These are phyloP conservation scores for Linanthus parryae DNA, from an alignment of 148 eudicot genomes.

Conservation along the genomic window DNA sequence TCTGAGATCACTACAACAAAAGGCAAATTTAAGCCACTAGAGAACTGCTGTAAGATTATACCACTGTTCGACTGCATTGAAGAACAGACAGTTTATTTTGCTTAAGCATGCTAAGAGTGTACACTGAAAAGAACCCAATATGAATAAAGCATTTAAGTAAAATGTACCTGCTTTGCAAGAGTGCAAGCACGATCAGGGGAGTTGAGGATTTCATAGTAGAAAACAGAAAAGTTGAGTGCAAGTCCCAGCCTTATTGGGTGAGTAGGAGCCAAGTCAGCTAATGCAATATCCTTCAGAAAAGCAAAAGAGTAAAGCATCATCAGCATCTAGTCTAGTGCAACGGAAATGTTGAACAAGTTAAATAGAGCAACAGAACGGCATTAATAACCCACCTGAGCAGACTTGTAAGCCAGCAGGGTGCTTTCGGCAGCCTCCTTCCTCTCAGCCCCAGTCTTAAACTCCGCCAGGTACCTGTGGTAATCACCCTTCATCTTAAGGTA, in stretches of 20 bases:
- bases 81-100: no score
- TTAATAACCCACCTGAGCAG: slow-evolving; percentile 60
- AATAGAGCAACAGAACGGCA: background rate
- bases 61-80: no score
- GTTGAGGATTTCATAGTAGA: slow-evolving; percentile 77
- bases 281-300: slow-evolving; percentile 75
- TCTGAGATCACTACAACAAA: no score
- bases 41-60: no score
- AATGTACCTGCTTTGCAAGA: slow-evolving; percentile 70
- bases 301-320: no score
- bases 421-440: slow-evolving; percentile 85
- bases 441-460: slow-evolving; percentile 71
- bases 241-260: slow-evolving; percentile 92
- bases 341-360: background rate
- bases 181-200: slow-evolving; percentile 84
- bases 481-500: slow-evolving; percentile 93
- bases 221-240: slow-evolving; percentile 85
- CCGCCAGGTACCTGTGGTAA: slow-evolving; percentile 72
- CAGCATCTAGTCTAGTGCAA: no score
- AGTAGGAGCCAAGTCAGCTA: slow-evolving; percentile 71
- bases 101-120: no score
- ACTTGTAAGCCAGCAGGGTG: slow-evolving; percentile 74
- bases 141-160: background rate
- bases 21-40: no score
- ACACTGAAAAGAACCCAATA: background rate